A percentile compares a stretch with the other conserved stretches of the same genome.
These are phyloP conservation scores for Trichomonas gallinae DNA, from an alignment of 208 protist genomes.

Conservation along the genomic window DNA sequence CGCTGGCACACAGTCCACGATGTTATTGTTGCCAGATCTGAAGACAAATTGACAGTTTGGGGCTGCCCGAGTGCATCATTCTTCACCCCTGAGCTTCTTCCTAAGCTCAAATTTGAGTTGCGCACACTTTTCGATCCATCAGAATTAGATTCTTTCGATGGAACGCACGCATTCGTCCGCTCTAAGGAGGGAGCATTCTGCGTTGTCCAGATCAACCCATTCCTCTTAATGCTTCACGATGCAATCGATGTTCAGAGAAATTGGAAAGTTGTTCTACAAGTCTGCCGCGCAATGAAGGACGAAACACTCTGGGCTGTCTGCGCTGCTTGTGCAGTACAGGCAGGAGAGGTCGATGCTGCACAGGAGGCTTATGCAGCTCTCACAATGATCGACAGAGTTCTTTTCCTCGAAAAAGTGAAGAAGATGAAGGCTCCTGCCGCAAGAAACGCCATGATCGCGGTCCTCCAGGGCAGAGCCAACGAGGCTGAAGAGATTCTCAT, in stretches of 20 bases:
- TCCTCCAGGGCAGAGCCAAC: constrained; percentile 15
- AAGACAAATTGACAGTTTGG: background rate
- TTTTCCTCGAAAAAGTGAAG: constrained; percentile 24
- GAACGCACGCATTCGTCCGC: background rate
- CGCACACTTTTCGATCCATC: background rate
- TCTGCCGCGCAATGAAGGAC: constrained; percentile 10
- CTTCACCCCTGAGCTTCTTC: background rate
- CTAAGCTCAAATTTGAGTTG: background rate
- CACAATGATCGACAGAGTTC: constrained; percentile 19
- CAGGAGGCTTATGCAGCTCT: constrained; percentile 28
- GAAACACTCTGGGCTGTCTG: constrained; percentile 24
- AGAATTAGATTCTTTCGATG: background rate
- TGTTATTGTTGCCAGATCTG: background rate
- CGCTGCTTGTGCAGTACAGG: constrained; percentile 22
- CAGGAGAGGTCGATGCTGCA: constrained; percentile 26
- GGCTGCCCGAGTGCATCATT: background rate
- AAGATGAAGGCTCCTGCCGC: constrained; percentile 15
- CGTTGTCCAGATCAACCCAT: background rate
- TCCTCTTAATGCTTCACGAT: background rate
- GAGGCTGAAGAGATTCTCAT: constrained; percentile 31
- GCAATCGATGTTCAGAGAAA: background rate
- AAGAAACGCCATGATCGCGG: constrained; percentile 26
- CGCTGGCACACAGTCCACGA: background rate
- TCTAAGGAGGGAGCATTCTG: background rate
- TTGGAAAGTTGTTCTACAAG: constrained; percentile 7